A percentile compares a stretch with the other conserved stretches of the same genome.
phyloP scores from a whole-genome alignment of 2,329 filamentous ascomycete genomes.

The Colletotrichum sp. region DNA sequence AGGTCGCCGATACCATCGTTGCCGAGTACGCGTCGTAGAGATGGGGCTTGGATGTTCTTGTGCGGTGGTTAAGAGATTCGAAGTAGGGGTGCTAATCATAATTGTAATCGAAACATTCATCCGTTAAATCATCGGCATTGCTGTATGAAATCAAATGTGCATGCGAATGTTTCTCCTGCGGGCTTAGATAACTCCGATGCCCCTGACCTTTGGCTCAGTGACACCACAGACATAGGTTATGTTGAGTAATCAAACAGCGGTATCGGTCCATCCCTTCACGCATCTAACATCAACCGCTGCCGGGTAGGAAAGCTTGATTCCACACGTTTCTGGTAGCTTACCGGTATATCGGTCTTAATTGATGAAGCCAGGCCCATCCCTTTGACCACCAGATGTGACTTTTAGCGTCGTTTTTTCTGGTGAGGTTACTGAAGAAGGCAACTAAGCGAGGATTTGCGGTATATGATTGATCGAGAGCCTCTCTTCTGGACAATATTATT shows the following conservation, averaged over 20 bases:
- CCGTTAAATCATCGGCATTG: background rate
- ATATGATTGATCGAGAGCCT: too few species aligned
- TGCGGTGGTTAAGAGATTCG: background rate
- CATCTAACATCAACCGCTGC: background rate
- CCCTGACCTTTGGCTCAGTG: background rate
- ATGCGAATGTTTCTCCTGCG: background rate
- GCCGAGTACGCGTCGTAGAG: background rate
- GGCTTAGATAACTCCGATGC: background rate
- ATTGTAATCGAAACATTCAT: background rate
- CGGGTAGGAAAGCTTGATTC: background rate
- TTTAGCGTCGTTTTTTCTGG: too few species aligned
- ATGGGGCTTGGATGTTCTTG: background rate
- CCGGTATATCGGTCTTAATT: background rate
- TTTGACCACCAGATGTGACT: too few species aligned
- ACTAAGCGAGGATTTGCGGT: too few species aligned
- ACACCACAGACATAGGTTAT: background rate
- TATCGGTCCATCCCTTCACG: background rate
- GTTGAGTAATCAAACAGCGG: background rate
- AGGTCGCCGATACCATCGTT: slow-evolving; percentile 45
- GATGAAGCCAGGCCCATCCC: background rate
- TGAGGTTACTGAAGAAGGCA: too few species aligned
- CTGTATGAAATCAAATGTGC: background rate
- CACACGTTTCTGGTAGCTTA: background rate
- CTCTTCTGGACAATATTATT: too few species aligned
- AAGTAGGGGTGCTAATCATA: background rate